Evolutionary conservation across 2,329 filamentous ascomycete species (phyloP), one percentile per base, ranked within the genome.

Genomic region (Arachnopeziza araneosa): DNA sequence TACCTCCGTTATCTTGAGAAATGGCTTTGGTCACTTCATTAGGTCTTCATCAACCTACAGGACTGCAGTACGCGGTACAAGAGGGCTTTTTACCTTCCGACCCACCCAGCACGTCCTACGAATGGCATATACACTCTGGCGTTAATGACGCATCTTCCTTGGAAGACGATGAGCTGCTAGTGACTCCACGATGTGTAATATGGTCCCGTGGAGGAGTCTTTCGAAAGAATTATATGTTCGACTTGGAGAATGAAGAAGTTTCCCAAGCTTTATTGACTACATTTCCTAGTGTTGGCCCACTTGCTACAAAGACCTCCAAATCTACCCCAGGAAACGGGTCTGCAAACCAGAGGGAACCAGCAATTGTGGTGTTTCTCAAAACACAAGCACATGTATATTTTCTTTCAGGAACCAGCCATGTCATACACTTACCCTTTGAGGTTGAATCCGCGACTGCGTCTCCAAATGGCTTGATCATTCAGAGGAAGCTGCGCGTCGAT

Each of bases 331-430:
- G 67, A 57, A 77, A 60, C 70, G 72, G 26, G 63, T 58, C 54
- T 12, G 32, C 54, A 19, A 63, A 55, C 14, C 57, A 62, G 12
- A 69, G 63, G 56, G 82, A 83, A 50, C 82, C 87, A 69, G 92
- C 93, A 4, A 77, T 99, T 63, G 91, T 98, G 8, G 89, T 99
- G 55, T 89, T 98, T 67, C 83, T 99, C 66, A 93, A 90, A 75
- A 93, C 91, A 0, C 93, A 98, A 71, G 92, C 91, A 23, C 93
- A 98, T 72, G 85, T 99, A 65, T 96, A 93, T 78, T 97, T 96
- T 72, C 82, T 98, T 48, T 85, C 89, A 1, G 93, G 93, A 22
- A 87, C 91, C 36, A 95, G 85, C 71, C 90, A 99, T 80, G 85
- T 96, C 60, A 82, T 98, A 54, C 91, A 96, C 72, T 85, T 99